Base-by-base conservation (phyloP, 768 basidiomycete species). In the Boletus subparvulus region DNA sequence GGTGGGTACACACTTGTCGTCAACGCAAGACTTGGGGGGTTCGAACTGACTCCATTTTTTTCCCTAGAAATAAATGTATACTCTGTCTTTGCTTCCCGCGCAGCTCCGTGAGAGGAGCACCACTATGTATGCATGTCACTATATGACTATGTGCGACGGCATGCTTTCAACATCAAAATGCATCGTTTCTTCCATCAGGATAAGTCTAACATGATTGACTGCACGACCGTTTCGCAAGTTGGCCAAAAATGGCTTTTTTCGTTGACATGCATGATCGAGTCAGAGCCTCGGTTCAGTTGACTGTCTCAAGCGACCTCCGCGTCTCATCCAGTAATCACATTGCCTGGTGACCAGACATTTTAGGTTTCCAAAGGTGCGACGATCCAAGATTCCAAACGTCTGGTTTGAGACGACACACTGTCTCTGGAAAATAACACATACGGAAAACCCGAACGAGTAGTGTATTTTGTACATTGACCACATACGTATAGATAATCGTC, bases 1-100 rank as follows among this genome's bases (percentile, higher is more conserved):
- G 74, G 91, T 93, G 69, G 63, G 88, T 79, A 39, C 36, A 16
- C 7, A n/a, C 1, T 13, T 36, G n/a, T 47, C 12, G 21, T 41
- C 1, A 6, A 5, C 7, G n/a, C 11, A 8, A 16, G 9, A 6
- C 3, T 19, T 19, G 28, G 3, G n/a, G 43, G 21, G n/a, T 30
- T 44, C 5, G 35, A 43, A 54, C 47, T 60, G 28, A 61, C 28
- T 1, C 17, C 2, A 1, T 8, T 14, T 33, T 42, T 40, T 6
- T 28, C 26, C 21, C 32, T 49, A 70, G 69, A 70, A 70, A 70
- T 70, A 56, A 69, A 63, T 40, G 63, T 59, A 28, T 43, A 46
- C 26, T 39, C n/a, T 26, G 17, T 33, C 51, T 50, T 53, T 28
- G 16, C 46, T 19, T 19, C 12, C 40, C 47, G 28, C 36, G 11